Evolutionary conservation across 768 basidiomycete species (phyloP), one percentile per base, ranked within the genome.

Genomic region (Pholiota microspora): DNA sequence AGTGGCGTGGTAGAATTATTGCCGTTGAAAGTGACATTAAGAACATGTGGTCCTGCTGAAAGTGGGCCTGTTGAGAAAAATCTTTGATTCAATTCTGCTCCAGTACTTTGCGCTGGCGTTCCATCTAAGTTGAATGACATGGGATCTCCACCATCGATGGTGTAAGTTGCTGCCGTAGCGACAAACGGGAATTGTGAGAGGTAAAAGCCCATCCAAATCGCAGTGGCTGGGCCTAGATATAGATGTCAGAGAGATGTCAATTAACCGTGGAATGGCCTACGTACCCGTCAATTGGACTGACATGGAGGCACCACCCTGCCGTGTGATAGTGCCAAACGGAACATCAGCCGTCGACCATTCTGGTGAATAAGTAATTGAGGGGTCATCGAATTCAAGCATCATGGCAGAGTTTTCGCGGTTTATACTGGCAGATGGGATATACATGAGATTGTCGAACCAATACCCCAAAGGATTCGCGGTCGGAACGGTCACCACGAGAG

Each of bases 391-490:
- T 10, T 23, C 5, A 3, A 32, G 18, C 15, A 21, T 53, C 12
- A 36, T 21, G 16, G 28, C 24, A 2, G 32, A 40, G 23, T 53
- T 53, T n/a, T 31, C 21, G 15, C 13, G 23, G 5, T 40, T 28
- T 15, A 53, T 40, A 21, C 44, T 47, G 7, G 52, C 31, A 21
- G 52, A 53, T 2, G 52, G 52, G 21, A 53, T 53, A 25, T 53
- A 53, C 13, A 35, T 18, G 9, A 53, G n/a, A 16, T 47, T 36
- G 35, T 53, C 52, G 16, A 53, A 53, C 52, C 52, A 53, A 18
- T 46, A 53, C 4, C 32, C 45, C 10, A 31, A 34, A 12, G 52
- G 32, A 34, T 53, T 53, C 8, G 45, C 18, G 16, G 29, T 47
- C 6, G 38, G 27, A 1, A 53, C 45, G 5, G 44, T 53, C 15